A percentile compares a stretch with the other conserved stretches of the same genome.
Conservation (phyloP, 192 early-diverging fungal genomes). For the Pilaira anomala region DNA sequence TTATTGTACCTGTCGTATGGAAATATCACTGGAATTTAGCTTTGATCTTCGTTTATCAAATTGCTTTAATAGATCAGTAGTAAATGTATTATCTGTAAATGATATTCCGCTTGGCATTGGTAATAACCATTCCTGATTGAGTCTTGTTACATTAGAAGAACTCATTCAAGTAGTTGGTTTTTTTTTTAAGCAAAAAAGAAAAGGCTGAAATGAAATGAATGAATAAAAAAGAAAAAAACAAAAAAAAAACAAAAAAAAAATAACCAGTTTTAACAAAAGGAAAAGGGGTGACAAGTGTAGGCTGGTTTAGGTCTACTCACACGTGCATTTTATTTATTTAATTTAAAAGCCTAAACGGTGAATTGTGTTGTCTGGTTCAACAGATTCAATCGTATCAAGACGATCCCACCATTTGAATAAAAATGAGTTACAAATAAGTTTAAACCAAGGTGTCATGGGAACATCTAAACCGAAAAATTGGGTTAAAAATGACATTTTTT, state of each 20-base stretch:
- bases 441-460: constrained; percentile 94
- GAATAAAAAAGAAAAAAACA: background rate
- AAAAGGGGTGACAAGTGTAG: background rate
- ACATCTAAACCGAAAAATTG: constrained; percentile 43
- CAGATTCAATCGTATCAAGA: constrained; percentile 62
- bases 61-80: constrained; percentile 25
- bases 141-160: too few species aligned
- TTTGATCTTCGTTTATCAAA: constrained; percentile 23
- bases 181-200: constrained; percentile 1
- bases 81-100: constrained; percentile 27
- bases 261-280: constrained; percentile 1
- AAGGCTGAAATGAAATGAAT: background rate
- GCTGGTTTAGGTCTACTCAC: too few species aligned
- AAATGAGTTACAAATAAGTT: constrained; percentile 87
- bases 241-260: background rate
- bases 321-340: constrained; percentile 1
- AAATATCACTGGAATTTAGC: background rate
- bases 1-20: background rate
- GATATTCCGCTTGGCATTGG: constrained; percentile 18
- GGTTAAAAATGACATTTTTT: background rate
- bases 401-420: constrained; percentile 96
- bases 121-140: constrained; percentile 15
- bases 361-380: constrained; percentile 65
- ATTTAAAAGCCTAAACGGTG: constrained; percentile 53
- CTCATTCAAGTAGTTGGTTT: background rate